Base-by-base conservation (phyloP, 805 yeast species). In the Candida stauntonica region DNA sequence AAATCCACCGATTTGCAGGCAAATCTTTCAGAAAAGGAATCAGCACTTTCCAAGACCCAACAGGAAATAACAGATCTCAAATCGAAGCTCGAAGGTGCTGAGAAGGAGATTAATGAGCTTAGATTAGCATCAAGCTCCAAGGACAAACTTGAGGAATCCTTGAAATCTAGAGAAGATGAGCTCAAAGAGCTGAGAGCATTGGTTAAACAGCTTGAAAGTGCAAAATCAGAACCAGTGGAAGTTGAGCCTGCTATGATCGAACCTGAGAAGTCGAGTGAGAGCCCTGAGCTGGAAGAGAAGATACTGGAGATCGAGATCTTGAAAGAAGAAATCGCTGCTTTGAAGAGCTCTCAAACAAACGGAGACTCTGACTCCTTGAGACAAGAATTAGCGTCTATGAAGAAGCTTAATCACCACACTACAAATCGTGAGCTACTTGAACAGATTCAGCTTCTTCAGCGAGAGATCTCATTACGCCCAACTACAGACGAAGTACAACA, bases 401-500 rank as follows among this genome's bases (percentile, higher is more conserved):
- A 28, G 42, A 33, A 20, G 30, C 39, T 45, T 21, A 39, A 46
- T 17, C 41, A 36, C 13, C 30, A 48, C 27, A 40, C 48, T 6
- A 47, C 51, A 7, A 54, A 45, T 38, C 46, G 38, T 15, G 64
- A 60, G 26, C 51, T 66, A 23, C 44, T 41, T 2, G 34, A 45
- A 14, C 56, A 54, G 35, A 45, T 52, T 5, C 41, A 46, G 24
- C 26, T 48, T 3, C 33, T 56, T 5, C 45, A 52, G 26, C 36
- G 41, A 5, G 55, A 56, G 29, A 21, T 53, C 5, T 61, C 58
- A 9, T 46, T 55, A 35, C 52, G 75, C 37, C 76, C 76, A 1
- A 57, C 70, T 0, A 52, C 61, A 26, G 65, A 63, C 11, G 73
- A 71, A 46, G 44, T 69, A 16, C 57, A 64, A 7, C 73, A 70